phyloP scores from a whole-genome alignment of 176 grass and related monocot species.

The Aegilops speltoides region DNA sequence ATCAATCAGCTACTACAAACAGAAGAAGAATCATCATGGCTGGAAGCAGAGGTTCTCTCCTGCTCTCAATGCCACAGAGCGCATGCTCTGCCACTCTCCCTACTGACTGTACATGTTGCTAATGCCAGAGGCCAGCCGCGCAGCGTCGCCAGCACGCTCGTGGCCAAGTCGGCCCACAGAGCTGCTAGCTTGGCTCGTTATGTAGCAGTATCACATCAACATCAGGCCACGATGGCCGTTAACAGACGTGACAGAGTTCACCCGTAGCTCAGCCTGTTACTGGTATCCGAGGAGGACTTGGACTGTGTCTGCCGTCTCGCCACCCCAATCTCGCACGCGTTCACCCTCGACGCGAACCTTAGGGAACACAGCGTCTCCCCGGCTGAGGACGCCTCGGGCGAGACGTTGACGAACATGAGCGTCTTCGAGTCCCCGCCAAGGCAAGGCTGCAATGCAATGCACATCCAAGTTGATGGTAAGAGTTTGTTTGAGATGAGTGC shows the following conservation, averaged over 20 bases:
- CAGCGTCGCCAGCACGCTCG: neutral
- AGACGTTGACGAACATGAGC: constrained; percentile 91
- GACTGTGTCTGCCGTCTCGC: constrained; percentile 72
- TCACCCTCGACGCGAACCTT: constrained; percentile 87
- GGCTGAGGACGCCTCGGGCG: constrained; percentile 65
- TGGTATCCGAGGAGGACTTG: constrained; percentile 28
- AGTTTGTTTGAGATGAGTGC: no score
- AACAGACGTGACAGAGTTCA: neutral
- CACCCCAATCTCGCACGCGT: constrained; percentile 81
- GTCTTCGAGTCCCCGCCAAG: constrained; percentile 95
- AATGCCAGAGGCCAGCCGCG: constrained; percentile 7
- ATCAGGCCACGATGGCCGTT: neutral
- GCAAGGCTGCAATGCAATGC: constrained; percentile 94
- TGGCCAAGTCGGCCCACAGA: constrained; percentile 11
- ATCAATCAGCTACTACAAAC: constrained; percentile 28
- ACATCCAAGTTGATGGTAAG: no score
- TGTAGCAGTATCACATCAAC: neutral
- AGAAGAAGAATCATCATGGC: neutral
- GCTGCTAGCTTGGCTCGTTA: neutral
- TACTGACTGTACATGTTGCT: constrained; percentile 51
- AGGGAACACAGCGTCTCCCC: constrained; percentile 78
- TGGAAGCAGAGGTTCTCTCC: neutral
- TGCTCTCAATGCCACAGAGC: constrained; percentile 18
- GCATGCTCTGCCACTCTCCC: constrained; percentile 8
- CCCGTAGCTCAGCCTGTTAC: constrained; percentile 41